These are phyloP conservation scores for Mycena crocata DNA, from an alignment of 768 basidiomycete genomes.

Conservation along the genomic window DNA sequence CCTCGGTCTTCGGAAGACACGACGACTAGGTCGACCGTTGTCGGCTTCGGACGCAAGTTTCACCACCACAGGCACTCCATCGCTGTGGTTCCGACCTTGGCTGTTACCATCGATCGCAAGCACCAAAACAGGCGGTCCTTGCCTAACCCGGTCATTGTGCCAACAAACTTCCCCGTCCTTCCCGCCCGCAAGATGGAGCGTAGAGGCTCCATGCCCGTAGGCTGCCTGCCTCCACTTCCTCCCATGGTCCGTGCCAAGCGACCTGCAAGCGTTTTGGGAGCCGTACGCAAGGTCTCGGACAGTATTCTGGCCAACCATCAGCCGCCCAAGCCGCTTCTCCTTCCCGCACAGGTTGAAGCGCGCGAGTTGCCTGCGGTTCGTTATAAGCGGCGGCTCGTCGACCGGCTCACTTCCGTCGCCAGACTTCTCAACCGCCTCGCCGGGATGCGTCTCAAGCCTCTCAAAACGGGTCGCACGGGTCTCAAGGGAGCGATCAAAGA, in stretches of 20 bases:
- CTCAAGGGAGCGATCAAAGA: too few relatives aligned
- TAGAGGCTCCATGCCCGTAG: too few relatives aligned
- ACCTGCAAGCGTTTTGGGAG: not conserved
- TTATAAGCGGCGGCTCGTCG: slow-evolving; percentile 8
- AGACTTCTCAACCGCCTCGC: not conserved
- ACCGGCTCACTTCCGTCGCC: not conserved
- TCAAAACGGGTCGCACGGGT: slow-evolving; percentile 6
- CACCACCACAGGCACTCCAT: slow-evolving; percentile 18
- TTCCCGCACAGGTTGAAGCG: slow-evolving; percentile 20
- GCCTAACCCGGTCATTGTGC: slow-evolving; percentile 6
- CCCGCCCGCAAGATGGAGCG: not conserved
- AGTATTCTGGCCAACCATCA: slow-evolving; percentile 9
- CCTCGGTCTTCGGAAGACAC: not conserved
- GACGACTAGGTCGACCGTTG: slow-evolving; percentile 17
- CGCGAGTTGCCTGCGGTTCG: not conserved
- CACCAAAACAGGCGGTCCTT: slow-evolving; percentile 25
- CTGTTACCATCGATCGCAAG: not conserved
- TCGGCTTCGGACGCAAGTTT: slow-evolving; percentile 31
- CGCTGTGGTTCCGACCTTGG: slow-evolving; percentile 1
- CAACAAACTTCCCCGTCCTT: not conserved
- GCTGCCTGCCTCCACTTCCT: too few relatives aligned
- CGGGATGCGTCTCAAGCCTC: slow-evolving; percentile 8
- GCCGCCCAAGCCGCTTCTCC: slow-evolving; percentile 24
- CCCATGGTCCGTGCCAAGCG: not conserved
- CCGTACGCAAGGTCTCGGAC: slow-evolving; percentile 6